Conservation (phyloP, 768 basidiomycete genomes). For the Agrocybe pediades region DNA sequence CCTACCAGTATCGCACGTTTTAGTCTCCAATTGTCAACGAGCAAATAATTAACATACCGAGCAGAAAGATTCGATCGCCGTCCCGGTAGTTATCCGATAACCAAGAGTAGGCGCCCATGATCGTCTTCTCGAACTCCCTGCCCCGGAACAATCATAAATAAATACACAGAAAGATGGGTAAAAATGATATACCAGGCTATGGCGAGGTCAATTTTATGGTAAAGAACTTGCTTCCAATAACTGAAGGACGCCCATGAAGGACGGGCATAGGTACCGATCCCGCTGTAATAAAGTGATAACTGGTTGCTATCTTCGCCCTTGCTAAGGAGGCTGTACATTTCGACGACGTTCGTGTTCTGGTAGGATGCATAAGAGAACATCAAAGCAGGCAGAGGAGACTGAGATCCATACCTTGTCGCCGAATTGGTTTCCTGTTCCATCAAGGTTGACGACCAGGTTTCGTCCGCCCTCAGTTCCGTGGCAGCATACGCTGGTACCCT, state of each 20-base stretch:
- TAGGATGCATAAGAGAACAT: not conserved
- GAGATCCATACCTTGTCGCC: constrained; percentile 15
- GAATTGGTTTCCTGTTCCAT: constrained; percentile 31
- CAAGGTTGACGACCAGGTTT: constrained; percentile 33
- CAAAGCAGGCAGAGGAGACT: too few relatives aligned
- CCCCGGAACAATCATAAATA: not conserved
- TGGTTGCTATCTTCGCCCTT: constrained; percentile 20
- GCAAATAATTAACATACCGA: not conserved
- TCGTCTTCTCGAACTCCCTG: constrained; percentile 34
- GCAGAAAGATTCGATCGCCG: constrained; percentile 41
- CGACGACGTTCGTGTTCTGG: constrained; percentile 34
- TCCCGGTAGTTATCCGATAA: constrained; percentile 38
- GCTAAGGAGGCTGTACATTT: constrained; percentile 23
- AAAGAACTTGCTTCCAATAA: not conserved
- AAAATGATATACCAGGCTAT: constrained; percentile 8
- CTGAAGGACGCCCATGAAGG: not conserved
- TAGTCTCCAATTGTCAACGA: too few relatives aligned
- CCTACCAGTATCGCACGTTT: not conserved
- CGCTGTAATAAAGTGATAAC: constrained; percentile 25
- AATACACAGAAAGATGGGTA: not conserved
- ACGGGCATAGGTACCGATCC: constrained; percentile 2
- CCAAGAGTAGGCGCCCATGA: constrained; percentile 43
- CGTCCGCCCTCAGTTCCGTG: constrained; percentile 22
- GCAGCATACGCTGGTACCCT: too few relatives aligned
- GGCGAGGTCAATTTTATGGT: constrained; percentile 5